Conservation (phyloP, 257 asterid genomes). For the Fraxinus cuspidata region DNA sequence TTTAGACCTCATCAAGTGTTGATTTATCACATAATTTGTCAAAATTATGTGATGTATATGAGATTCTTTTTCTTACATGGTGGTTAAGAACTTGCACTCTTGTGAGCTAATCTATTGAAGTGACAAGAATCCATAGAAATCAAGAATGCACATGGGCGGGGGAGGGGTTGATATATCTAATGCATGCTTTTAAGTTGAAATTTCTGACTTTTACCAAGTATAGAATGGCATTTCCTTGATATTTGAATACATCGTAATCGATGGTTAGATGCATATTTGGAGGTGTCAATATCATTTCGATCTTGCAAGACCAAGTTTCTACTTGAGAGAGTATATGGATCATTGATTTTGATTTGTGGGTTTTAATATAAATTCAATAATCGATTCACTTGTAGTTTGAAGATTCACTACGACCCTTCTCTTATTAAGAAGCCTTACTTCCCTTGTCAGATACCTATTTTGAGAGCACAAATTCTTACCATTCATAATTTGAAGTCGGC, state of each 20-base stretch:
- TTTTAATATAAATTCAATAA: no score
- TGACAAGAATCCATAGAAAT: conserved; percentile 30
- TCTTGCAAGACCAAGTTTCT: no score
- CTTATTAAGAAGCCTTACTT: no score
- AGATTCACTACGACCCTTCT: no score
- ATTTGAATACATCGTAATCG: not conserved
- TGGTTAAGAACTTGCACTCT: conserved; percentile 40
- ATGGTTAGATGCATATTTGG: not conserved
- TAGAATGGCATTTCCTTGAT: not conserved
- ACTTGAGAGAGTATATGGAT: no score
- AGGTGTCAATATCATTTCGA: not conserved
- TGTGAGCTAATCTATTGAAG: conserved; percentile 27
- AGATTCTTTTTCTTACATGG: conserved; percentile 11
- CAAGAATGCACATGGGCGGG: conserved; percentile 50
- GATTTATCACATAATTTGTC: not conserved
- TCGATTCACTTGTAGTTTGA: no score
- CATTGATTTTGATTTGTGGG: no score
- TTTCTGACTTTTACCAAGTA: no score
- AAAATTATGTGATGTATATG: not conserved
- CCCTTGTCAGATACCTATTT: no score
- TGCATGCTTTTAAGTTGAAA: not conserved
- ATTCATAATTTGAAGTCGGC: no score
- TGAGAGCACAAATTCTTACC: no score
- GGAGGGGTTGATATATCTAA: conserved; percentile 20
- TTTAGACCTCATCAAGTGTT: not conserved